phyloP scores from a whole-genome alignment of 2,329 filamentous ascomycete species.

The Sclerotinia subarctica region DNA sequence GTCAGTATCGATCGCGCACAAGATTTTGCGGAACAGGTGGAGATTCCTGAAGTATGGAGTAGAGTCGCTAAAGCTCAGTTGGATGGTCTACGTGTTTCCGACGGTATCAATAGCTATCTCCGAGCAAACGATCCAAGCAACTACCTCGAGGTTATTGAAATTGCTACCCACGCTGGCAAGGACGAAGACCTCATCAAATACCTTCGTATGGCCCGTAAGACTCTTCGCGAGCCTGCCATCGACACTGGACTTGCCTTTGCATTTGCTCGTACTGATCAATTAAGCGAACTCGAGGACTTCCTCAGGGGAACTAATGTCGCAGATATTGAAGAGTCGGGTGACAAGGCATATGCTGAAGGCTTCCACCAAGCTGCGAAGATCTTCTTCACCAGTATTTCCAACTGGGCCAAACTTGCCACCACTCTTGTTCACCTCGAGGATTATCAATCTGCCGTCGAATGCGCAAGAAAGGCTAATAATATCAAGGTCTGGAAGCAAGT shows the following conservation, averaged over 20 bases:
- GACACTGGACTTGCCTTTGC: conserved; percentile 93
- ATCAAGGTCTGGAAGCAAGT: conserved; percentile 99
- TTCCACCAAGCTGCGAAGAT: conserved; percentile 97
- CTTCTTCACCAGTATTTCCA: conserved; percentile 96
- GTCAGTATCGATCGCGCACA: conserved; percentile 98
- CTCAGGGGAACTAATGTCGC: conserved; percentile 89
- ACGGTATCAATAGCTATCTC: conserved; percentile 96
- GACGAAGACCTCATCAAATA: conserved; percentile 97
- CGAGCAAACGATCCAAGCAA: conserved; percentile 90
- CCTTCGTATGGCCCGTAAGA: conserved; percentile 96
- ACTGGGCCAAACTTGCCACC: conserved; percentile 98
- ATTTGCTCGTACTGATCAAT: conserved; percentile 86
- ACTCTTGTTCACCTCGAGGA: conserved; percentile 96
- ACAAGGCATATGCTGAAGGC: conserved; percentile 95
- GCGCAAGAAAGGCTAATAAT: conserved; percentile 96
- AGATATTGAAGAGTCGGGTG: conserved; percentile 92
- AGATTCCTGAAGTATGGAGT: conserved; percentile 95
- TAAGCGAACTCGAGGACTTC: conserved; percentile 94
- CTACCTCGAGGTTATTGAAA: conserved; percentile 94
- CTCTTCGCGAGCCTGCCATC: conserved; percentile 85
- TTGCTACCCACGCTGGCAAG: conserved; percentile 91
- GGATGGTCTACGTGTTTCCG: conserved; percentile 86
- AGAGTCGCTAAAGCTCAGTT: conserved; percentile 97
- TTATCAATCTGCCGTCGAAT: conserved; percentile 96
- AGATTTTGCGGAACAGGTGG: conserved; percentile 91